These are phyloP conservation scores for Ophiostoma ulmi DNA, from an alignment of 2,329 filamentous ascomycete species.

Conservation along the genomic window DNA sequence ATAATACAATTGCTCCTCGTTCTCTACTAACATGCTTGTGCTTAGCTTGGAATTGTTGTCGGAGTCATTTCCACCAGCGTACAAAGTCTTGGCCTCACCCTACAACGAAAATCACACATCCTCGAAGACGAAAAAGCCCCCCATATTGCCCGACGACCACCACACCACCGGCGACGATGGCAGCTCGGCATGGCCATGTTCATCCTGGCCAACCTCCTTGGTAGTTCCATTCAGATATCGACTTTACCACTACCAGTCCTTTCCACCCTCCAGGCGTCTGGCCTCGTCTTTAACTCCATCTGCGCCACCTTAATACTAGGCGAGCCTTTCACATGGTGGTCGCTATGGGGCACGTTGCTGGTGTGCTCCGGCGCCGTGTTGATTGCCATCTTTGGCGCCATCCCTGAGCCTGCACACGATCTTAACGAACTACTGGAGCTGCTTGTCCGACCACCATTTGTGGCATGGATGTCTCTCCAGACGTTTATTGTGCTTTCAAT, in stretches of 20 bases:
- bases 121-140: conserved; percentile 89
- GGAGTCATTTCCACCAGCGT: conserved; percentile 90
- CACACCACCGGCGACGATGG: conserved; percentile 87
- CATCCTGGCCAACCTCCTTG: conserved; percentile 85
- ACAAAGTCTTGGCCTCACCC: conserved; percentile 87
- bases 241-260: conserved; percentile 89
- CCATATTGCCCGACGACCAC: conserved; percentile 73
- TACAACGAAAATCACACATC: conserved; percentile 96
- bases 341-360: conserved; percentile 81
- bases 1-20: neutral
- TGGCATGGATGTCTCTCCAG: conserved; percentile 84
- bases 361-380: conserved; percentile 84
- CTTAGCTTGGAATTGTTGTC: conserved; percentile 82
- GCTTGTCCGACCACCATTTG: conserved; percentile 67
- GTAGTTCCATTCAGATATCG: conserved; percentile 95
- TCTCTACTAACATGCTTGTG: neutral
- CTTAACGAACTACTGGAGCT: conserved; percentile 74
- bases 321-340: conserved; percentile 91
- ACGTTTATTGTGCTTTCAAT: conserved; percentile 66
- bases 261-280: conserved; percentile 90
- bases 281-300: conserved; percentile 96
- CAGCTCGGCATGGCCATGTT: conserved; percentile 98
- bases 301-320: conserved; percentile 89
- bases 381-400: conserved; percentile 89
- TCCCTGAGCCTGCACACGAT: conserved; percentile 86